Base-by-base conservation (phyloP, 345 rosid species). In the Rubroshorea leprosula region DNA sequence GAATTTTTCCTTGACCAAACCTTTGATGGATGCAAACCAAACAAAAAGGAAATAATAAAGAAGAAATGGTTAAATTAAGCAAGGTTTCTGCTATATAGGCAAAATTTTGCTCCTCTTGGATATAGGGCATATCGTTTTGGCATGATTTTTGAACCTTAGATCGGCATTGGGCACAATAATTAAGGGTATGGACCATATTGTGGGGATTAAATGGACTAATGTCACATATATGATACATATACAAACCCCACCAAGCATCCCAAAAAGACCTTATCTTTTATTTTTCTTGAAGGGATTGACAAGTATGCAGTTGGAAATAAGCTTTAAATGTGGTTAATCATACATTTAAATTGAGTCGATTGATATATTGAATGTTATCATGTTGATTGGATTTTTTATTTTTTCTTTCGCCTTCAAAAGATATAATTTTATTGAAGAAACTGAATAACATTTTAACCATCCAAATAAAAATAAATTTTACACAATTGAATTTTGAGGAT, bases 131-230 rank as follows among this genome's bases (percentile, higher is more conserved):
- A 49, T 50, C 66, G 57, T 76, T 65, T 72, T 66, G 72, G 72
- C 72, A 53, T 66, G 57, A 66, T 68, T 59, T 60, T 56, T 63
- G 65, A 66, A 65, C 70, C 72, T 68, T 47, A 59, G 51, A 54
- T 31, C n/a, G n/a, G n/a, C n/a, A n/a, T n/a, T n/a, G 70, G 49
- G 68, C 29, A 58, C 22, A 63, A 63, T 72, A 65, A 72, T 68
- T 72, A 65, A 68, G 57, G 67, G 27, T 24, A 44, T 17, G 41
- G 66, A 27, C 62, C 59, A 61, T 44, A n/a, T 6, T 8, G 80
- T 72, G 72, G 77, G 80, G 74, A 55, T 59, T n/a, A 46, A 61
- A 62, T 69, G 64, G 69, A 55, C 57, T 66, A 67, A 44, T 57
- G 60, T 72, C 80, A 76, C 72, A 63, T 54, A 72, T 65, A 35